phyloP scores from a whole-genome alignment of 2,329 filamentous ascomycete genomes.

The Setomelanomma holmii region DNA sequence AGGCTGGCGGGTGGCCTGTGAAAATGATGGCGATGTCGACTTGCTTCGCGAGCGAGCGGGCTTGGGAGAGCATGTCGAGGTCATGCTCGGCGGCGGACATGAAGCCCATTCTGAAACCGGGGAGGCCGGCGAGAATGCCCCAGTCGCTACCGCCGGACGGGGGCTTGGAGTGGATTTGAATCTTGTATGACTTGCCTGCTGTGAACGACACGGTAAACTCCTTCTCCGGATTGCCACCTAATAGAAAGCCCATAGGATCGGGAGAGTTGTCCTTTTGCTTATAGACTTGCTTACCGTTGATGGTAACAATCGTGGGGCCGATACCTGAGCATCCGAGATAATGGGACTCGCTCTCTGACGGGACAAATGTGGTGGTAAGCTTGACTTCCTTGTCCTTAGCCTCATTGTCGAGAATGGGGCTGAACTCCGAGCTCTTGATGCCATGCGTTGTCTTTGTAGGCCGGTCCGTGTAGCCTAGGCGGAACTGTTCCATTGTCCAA shows the following conservation, averaged over 20 bases:
- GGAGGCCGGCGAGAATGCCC: slow-evolving; percentile 38
- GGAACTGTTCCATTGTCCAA: slow-evolving; percentile 42
- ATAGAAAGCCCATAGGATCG: slow-evolving; percentile 70
- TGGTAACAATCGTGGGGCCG: slow-evolving; percentile 37
- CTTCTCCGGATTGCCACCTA: slow-evolving; percentile 69
- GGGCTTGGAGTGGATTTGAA: slow-evolving; percentile 65
- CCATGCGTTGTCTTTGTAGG: slow-evolving; percentile 30
- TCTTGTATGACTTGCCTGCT: slow-evolving; percentile 66
- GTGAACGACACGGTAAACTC: slow-evolving; percentile 64
- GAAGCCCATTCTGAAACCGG: slow-evolving; percentile 44
- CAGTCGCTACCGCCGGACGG: slow-evolving; percentile 60
- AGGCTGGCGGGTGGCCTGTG: slow-evolving; percentile 44
- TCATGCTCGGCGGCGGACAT: slow-evolving; percentile 42
- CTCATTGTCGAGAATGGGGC: slow-evolving; percentile 28
- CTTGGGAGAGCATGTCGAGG: slow-evolving; percentile 33
- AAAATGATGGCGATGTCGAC: slow-evolving; percentile 42
- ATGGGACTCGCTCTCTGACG: slow-evolving; percentile 35
- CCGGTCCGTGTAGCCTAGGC: slow-evolving; percentile 26
- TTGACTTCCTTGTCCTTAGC: slow-evolving; percentile 34
- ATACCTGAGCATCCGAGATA: slow-evolving; percentile 45
- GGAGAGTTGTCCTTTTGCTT: slow-evolving; percentile 58
- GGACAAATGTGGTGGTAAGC: slow-evolving; percentile 32
- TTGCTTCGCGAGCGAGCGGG: slow-evolving; percentile 33
- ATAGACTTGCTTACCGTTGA: slow-evolving; percentile 37
- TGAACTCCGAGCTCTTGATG: slow-evolving; percentile 35